Conservation (phyloP, 169 alveolate genomes). For the Eimeria nieschulzi region DNA sequence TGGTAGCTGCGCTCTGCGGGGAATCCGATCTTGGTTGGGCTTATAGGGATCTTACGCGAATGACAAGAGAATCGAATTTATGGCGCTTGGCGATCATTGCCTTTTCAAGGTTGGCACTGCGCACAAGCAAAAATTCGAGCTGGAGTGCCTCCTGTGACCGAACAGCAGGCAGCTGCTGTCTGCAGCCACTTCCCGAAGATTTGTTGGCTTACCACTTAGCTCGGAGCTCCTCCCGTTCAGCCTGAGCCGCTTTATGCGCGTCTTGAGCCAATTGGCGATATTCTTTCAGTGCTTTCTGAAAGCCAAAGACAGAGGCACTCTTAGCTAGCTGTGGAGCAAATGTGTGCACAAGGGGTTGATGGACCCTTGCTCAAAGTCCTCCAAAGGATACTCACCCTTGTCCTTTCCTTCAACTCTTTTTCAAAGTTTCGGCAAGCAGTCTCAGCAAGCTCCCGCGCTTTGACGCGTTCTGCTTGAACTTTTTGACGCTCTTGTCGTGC, state of each 20-base stretch:
- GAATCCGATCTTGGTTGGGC: no score
- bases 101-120: conserved; percentile 60
- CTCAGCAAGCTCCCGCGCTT: conserved; percentile 66
- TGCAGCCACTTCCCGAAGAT: no score
- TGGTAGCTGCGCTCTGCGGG: no score
- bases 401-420: conserved; percentile 58
- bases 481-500: conserved; percentile 62
- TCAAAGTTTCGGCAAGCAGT: conserved; percentile 67
- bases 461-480: conserved; percentile 46
- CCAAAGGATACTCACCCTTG: conserved; percentile 15
- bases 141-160: no score
- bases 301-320: not conserved
- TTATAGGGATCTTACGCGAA: conserved; percentile 2
- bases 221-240: conserved; percentile 62
- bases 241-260: conserved; percentile 70
- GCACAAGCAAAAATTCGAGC: not conserved
- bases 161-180: no score
- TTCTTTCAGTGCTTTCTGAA: conserved; percentile 64
- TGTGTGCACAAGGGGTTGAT: not conserved
- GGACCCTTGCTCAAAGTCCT: not conserved
- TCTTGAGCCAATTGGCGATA: conserved; percentile 67
- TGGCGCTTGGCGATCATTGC: conserved; percentile 58
- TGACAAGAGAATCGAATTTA: conserved; percentile 42
- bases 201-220: conserved; percentile 17
- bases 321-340: not conserved